Base-by-base conservation (phyloP, 441 rosid genomes). In the Jatropha podagrica region DNA sequence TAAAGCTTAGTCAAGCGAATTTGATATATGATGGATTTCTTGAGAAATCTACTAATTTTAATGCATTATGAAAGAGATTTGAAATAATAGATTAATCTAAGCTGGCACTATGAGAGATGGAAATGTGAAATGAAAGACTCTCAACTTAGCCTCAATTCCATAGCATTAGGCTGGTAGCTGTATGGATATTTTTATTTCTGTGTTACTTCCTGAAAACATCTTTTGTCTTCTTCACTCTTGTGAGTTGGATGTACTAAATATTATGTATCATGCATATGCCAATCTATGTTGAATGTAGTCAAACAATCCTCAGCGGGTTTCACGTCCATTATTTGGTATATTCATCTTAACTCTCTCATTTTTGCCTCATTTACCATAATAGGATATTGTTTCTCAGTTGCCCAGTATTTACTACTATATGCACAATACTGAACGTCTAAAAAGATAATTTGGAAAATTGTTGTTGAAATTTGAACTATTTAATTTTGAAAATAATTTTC, bases 321-420 rank as follows among this genome's bases (percentile, higher is more conserved):
- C 7, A 44, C 48, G 2, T 44, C 11, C 48, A 44, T 63, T n/a
- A 12, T 32, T 32, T 37, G 44, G 38, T 20, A 27, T 63, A 32
- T 63, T 5, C 65, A 38, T 63, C 67, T 63, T 32, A 63, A 56
- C 61, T n/a, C 27, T n/a, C 61, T 56, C 27, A 56, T 56, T 14
- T 37, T 0, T 27, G 44, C 44, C 10, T 3, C 44, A 37, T 11
- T 27, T 32, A 23, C 17, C 32, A 17, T 42, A 3, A 12, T 1
- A 41, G 5, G 18, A 41, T 13, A 41, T 7, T 18, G 3, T 40
- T 42, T 65, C 4, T 65, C 3, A 8, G 2, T 7, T 8, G 3
- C 52, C 20, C 52, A 42, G 4, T 14, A 20, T 44, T 44, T 66
- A 44, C 3, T 40, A 18, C 23, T 44, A 32, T 3, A 7, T 42